Evolutionary conservation across 106 monocot genomes (phyloP).

Genomic region (Dendrobium catenatum): DNA sequence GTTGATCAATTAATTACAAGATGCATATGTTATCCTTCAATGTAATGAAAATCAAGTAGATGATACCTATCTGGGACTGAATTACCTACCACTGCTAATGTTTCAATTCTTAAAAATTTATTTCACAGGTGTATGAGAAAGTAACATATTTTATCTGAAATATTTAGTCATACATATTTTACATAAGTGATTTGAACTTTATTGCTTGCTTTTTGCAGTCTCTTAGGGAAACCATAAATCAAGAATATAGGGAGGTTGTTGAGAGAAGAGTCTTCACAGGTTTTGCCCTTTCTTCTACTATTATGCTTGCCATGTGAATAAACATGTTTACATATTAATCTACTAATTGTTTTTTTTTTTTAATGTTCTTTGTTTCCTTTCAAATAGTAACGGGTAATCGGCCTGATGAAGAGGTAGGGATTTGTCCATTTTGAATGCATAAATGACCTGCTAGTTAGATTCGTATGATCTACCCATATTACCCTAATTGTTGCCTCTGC

Average conservation of each 20-base stretch:
- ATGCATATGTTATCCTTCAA: background rate
- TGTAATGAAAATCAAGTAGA: background rate
- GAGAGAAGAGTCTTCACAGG: constrained; percentile 99
- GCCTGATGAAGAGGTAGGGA: constrained; percentile 82
- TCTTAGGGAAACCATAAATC: constrained; percentile 76
- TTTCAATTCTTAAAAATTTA: too few species aligned
- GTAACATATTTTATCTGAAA: background rate
- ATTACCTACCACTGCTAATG: too few species aligned
- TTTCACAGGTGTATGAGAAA: too few species aligned
- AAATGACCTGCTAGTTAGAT: background rate
- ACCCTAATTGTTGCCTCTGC: constrained; percentile 4
- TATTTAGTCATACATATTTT: background rate
- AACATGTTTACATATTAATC: background rate
- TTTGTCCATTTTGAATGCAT: background rate
- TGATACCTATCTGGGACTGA: too few species aligned
- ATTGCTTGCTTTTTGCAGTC: constrained; percentile 30
- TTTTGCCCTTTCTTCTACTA: constrained; percentile 7
- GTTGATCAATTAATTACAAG: background rate
- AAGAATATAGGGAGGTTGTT: constrained; percentile 84
- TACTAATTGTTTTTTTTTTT: constrained; percentile 8
- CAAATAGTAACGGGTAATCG: constrained; percentile 80
- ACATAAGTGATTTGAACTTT: background rate
- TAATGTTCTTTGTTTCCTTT: constrained; percentile 11
- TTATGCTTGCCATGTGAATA: background rate
- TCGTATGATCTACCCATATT: background rate